phyloP scores from a whole-genome alignment of 2,329 filamentous ascomycete species.

The Aspergillus pseudoterreus region DNA sequence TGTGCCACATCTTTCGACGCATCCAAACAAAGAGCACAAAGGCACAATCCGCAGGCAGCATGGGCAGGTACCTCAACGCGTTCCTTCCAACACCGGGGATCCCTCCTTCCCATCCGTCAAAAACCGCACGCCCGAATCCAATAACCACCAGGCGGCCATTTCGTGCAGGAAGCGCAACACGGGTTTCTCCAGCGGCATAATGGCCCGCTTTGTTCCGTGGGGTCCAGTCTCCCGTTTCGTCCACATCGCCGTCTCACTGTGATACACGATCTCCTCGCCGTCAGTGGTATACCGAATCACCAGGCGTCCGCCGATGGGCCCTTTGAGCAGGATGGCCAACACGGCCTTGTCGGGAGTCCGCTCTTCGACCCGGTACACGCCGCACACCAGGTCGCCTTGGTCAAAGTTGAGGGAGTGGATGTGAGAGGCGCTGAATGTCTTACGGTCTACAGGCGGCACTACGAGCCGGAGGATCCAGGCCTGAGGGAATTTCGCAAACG shows the following conservation, averaged over 20 bases:
- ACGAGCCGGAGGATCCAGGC: constrained; percentile 24
- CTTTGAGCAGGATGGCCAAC: constrained; percentile 24
- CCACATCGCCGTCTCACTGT: constrained; percentile 32
- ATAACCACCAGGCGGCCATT: constrained; percentile 33
- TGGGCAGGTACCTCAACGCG: neutral
- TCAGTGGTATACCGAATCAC: constrained; percentile 20
- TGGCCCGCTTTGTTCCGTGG: neutral
- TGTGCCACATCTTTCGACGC: no score
- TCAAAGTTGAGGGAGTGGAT: constrained; percentile 26
- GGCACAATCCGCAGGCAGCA: neutral
- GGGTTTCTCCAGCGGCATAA: constrained; percentile 28
- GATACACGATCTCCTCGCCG: constrained; percentile 17
- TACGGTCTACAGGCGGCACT: constrained; percentile 11
- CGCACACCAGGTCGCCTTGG: constrained; percentile 30
- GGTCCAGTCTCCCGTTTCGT: constrained; percentile 11
- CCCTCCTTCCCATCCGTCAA: constrained; percentile 20
- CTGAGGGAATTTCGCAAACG: constrained; percentile 32
- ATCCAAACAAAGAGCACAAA: neutral
- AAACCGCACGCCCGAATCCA: constrained; percentile 32
- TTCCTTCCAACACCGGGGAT: neutral
- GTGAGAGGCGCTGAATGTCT: constrained; percentile 23
- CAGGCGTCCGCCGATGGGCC: constrained; percentile 20
- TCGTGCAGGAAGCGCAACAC: constrained; percentile 31
- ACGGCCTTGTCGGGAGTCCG: constrained; percentile 26
- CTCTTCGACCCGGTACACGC: constrained; percentile 25